A percentile compares a stretch with the other conserved stretches of the same genome.
phyloP scores from a whole-genome alignment of 192 early-diverging fungal genomes.

The Paraglomus brasilianum region DNA sequence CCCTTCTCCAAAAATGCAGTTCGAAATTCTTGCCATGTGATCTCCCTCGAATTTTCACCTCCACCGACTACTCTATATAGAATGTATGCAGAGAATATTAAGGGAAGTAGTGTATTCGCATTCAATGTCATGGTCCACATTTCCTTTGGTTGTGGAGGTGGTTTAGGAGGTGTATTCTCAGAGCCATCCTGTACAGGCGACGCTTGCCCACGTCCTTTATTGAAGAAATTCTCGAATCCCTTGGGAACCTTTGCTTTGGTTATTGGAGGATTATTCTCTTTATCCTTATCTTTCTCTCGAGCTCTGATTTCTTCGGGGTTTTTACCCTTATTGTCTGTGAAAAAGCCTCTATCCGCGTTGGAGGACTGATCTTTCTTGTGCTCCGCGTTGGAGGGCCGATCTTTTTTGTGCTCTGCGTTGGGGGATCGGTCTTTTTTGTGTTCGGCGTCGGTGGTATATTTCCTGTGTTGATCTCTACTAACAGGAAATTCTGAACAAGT shows the following conservation, averaged over 20 bases:
- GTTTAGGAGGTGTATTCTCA: constrained; percentile 21
- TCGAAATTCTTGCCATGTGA: constrained; percentile 94
- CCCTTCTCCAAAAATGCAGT: constrained; percentile 87
- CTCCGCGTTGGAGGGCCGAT: too few species aligned
- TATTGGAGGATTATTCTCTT: too few species aligned
- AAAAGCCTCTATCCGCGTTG: too few species aligned
- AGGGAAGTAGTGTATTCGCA: constrained; percentile 41
- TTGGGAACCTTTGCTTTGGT: constrained; percentile 50
- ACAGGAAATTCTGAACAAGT: too few species aligned
- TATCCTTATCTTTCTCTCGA: too few species aligned
- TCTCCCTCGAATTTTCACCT: constrained; percentile 59
- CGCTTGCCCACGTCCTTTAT: constrained; percentile 43
- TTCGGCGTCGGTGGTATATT: too few species aligned
- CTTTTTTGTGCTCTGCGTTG: too few species aligned
- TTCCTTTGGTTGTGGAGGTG: constrained; percentile 40
- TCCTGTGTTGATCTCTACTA: too few species aligned
- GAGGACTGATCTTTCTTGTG: too few species aligned
- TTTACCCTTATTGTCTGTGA: too few species aligned
- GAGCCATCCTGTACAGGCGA: constrained; percentile 36
- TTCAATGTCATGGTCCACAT: constrained; percentile 45
- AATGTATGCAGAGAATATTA: constrained; percentile 50
- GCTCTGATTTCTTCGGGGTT: too few species aligned
- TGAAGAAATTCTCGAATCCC: constrained; percentile 74
- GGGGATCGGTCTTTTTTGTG: too few species aligned
- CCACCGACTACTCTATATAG: constrained; percentile 49